phyloP scores from a whole-genome alignment of 495 filamentous ascomycete genomes.

The Saxispiralis lemnorum region DNA sequence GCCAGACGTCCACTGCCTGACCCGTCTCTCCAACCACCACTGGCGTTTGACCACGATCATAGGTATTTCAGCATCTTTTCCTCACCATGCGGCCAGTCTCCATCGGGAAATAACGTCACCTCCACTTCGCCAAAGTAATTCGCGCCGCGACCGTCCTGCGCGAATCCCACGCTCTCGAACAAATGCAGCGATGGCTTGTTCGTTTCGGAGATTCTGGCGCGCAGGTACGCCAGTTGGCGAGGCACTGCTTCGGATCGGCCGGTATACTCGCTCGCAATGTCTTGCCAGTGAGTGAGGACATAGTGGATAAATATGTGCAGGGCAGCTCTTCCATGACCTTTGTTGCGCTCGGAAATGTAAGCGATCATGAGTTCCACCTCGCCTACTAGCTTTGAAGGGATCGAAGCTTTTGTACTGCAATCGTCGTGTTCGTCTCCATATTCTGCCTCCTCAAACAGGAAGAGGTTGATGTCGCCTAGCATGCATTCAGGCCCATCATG shows the following conservation, averaged over 20 bases:
- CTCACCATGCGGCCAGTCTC: not conserved
- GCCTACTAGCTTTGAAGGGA: conserved; percentile 30
- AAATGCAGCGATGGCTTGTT: conserved; percentile 40
- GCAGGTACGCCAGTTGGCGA: conserved; percentile 24
- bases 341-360: conserved; percentile 33
- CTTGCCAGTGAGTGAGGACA: conserved; percentile 30
- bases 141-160: conserved; percentile 25
- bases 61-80: too few relatives aligned
- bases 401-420: not conserved
- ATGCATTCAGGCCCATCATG: conserved; percentile 41
- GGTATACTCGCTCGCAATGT: conserved; percentile 43
- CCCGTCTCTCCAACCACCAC: too few relatives aligned
- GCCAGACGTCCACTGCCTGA: too few relatives aligned
- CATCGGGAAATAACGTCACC: conserved; percentile 23
- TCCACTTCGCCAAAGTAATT: conserved; percentile 57
- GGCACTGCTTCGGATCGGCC: not conserved
- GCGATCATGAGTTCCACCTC: conserved; percentile 90
- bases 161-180: conserved; percentile 43
- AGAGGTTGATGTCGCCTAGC: conserved; percentile 79
- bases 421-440: conserved; percentile 20
- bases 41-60: too few relatives aligned
- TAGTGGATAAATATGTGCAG: conserved; percentile 54
- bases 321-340: conserved; percentile 47
- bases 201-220: conserved; percentile 40
- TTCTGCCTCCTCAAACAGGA: conserved; percentile 39